Evolutionary conservation across 768 basidiomycete species (phyloP).

Genomic region (Tremella fuciformis): DNA sequence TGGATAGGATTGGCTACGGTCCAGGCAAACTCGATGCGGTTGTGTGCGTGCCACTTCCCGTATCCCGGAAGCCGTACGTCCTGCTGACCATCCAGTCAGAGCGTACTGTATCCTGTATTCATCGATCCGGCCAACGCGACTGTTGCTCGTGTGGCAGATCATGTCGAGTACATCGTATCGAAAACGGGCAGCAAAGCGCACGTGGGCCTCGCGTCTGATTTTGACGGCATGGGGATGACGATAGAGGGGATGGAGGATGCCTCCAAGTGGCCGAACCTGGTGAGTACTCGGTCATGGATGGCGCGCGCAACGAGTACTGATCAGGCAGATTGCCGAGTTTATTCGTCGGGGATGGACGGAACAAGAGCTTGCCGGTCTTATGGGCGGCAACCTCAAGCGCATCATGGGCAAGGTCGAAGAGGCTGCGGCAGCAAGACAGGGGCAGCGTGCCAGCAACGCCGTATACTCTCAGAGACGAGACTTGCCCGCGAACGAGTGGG

Average conservation of each 20-base stretch:
- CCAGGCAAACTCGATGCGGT: constrained; percentile 22
- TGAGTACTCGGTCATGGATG: not conserved
- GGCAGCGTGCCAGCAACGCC: constrained; percentile 10
- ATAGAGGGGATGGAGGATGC: constrained; percentile 32
- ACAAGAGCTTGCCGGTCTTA: constrained; percentile 21
- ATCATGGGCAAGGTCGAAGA: constrained; percentile 27
- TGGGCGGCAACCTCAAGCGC: constrained; percentile 31
- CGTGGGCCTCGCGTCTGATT: constrained; percentile 29
- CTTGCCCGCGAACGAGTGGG: constrained; percentile 29
- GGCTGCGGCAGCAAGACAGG: constrained; percentile 4
- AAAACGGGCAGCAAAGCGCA: constrained; percentile 18
- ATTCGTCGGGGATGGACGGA: constrained; percentile 32
- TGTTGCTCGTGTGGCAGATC: constrained; percentile 23
- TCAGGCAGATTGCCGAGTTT: constrained; percentile 22
- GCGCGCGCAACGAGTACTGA: not conserved
- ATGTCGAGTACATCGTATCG: constrained; percentile 30
- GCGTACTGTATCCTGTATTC: constrained; percentile 23
- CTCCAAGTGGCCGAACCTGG: constrained; percentile 24
- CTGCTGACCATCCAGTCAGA: constrained; percentile 12
- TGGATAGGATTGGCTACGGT: constrained; percentile 20
- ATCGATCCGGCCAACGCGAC: constrained; percentile 26
- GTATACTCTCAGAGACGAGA: constrained; percentile 27
- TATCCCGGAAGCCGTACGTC: not conserved
- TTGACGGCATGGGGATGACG: constrained; percentile 24
- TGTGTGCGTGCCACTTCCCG: constrained; percentile 15